phyloP scores from a whole-genome alignment of 768 basidiomycete genomes.

The Trametes sanguinea region DNA sequence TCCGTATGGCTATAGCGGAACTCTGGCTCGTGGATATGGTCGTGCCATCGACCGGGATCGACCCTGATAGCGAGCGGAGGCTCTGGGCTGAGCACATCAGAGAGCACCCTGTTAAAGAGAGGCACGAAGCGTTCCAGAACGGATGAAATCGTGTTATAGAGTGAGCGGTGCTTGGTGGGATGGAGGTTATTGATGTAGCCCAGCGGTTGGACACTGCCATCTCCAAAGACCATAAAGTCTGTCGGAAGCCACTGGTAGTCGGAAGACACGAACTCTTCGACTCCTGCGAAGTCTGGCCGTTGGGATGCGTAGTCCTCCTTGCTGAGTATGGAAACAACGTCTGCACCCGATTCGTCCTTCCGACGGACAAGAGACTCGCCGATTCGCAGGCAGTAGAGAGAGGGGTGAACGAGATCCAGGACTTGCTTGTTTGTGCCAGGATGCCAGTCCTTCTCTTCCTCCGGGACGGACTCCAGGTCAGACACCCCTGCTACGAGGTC shows the following conservation, averaged over 20 bases:
- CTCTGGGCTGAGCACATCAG: conserved; percentile 4
- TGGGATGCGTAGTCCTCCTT: too few relatives aligned
- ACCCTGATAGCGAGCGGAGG: conserved; percentile 8
- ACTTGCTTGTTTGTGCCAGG: conserved; percentile 45
- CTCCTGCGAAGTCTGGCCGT: too few relatives aligned
- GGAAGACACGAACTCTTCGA: too few relatives aligned
- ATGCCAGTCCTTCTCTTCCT: conserved; percentile 46
- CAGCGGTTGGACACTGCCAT: conserved; percentile 22
- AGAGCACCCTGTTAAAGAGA: conserved; percentile 31
- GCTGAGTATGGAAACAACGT: too few relatives aligned
- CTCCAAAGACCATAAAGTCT: conserved; percentile 29
- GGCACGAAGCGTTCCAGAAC: conserved; percentile 29
- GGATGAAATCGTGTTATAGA: conserved; percentile 25
- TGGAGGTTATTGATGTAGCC: conserved; percentile 37
- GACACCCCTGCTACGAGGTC: background rate
- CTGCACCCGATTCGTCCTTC: too few relatives aligned
- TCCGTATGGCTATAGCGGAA: background rate
- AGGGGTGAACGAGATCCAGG: conserved; percentile 24
- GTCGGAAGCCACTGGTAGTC: conserved; percentile 34
- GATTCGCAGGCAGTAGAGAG: conserved; percentile 35
- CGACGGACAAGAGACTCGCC: background rate
- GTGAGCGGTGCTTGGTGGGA: conserved; percentile 16
- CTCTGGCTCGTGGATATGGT: background rate
- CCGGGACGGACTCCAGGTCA: conserved; percentile 41
- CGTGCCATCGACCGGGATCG: conserved; percentile 13